Percentiles rank a stretch among this genome's conserved stretches.
phyloP scores from a whole-genome alignment of 805 yeast genomes.

The Metschnikowia gruessii region DNA sequence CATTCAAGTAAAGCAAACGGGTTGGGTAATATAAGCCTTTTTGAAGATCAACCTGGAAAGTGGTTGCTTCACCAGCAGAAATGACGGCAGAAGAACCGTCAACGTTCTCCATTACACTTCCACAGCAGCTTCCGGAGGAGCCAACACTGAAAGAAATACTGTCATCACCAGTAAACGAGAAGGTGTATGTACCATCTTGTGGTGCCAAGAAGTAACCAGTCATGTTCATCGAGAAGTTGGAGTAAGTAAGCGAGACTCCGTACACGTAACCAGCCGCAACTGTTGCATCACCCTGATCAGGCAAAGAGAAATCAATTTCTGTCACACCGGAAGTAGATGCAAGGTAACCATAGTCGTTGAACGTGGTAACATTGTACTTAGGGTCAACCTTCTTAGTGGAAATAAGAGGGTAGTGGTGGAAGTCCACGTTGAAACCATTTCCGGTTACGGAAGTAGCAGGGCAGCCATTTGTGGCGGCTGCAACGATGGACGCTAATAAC shows the following conservation, averaged over 20 bases:
- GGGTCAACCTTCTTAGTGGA: not conserved
- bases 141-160: constrained; percentile 3
- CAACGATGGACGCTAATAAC: too few relatives aligned
- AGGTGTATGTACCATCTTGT: constrained; percentile 10
- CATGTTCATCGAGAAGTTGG: constrained; percentile 9
- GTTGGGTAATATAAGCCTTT: not conserved
- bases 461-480: too few relatives aligned
- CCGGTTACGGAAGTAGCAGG: too few relatives aligned
- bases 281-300: too few relatives aligned
- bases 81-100: not conserved
- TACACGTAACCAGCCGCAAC: not conserved
- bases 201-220: constrained; percentile 13
- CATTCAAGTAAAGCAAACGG: not conserved
- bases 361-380: not conserved
- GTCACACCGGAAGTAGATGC: not conserved
- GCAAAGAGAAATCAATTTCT: not conserved
- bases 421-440: not conserved
- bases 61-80: not conserved
- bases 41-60: not conserved
- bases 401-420: not conserved
- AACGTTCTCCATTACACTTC: not conserved
- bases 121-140: not conserved
- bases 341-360: not conserved
- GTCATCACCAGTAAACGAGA: constrained; percentile 11
- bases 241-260: constrained; percentile 2